phyloP scores from a whole-genome alignment of 306 rosid genomes.

The Cyamopsis tetragonoloba region DNA sequence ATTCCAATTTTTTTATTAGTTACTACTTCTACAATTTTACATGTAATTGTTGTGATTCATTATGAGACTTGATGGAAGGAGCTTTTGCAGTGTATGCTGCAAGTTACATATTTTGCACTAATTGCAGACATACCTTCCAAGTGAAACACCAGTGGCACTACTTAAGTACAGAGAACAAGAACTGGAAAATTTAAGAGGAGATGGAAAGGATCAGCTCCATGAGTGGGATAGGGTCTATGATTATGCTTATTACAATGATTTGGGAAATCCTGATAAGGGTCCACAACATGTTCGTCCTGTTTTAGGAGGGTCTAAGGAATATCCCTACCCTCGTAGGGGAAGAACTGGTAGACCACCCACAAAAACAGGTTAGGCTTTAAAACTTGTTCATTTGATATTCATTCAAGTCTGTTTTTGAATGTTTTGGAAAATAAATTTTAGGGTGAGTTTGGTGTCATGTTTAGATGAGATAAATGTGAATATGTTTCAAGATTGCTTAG shows the following conservation, averaged over 20 bases:
- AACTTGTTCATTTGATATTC: background rate
- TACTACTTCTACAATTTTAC: background rate
- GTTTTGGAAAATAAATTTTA: background rate
- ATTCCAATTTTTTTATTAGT: background rate
- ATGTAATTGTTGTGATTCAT: background rate
- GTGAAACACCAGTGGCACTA: constrained; percentile 56
- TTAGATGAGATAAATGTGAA: too few relatives aligned
- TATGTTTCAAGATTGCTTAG: too few relatives aligned
- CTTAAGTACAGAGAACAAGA: constrained; percentile 61
- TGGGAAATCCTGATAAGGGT: constrained; percentile 57
- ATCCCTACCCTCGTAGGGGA: constrained; percentile 90
- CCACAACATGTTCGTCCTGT: constrained; percentile 47
- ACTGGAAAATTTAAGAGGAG: constrained; percentile 57
- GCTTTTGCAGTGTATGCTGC: background rate
- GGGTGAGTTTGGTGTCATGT: too few relatives aligned
- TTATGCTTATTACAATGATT: constrained; percentile 65
- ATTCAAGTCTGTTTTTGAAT: background rate
- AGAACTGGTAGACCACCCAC: constrained; percentile 64
- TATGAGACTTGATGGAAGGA: background rate
- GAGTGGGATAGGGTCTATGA: constrained; percentile 82
- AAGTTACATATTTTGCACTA: background rate
- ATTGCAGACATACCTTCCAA: constrained; percentile 63
- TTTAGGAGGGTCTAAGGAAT: constrained; percentile 61
- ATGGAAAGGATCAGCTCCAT: constrained; percentile 54
- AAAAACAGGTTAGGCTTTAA: constrained; percentile 40